Percentiles rank a stretch among this genome's conserved stretches.
These are phyloP conservation scores for Pythium monospermum DNA, from an alignment of 352 stramenopile genomes.

Conservation along the genomic window DNA sequence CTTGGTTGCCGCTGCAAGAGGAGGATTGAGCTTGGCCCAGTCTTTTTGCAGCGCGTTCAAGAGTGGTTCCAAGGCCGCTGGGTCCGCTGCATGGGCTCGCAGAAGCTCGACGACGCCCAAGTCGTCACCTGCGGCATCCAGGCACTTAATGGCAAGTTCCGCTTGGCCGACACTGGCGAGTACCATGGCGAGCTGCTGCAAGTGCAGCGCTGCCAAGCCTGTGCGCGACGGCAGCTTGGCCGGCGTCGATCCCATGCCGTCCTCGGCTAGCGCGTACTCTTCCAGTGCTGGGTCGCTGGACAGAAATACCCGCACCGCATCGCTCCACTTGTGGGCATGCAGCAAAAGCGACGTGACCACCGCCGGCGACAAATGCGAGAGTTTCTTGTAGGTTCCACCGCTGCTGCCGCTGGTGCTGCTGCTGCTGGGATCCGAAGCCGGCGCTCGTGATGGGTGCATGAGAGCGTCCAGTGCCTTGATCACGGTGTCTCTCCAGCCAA, in stretches of 20 bases:
- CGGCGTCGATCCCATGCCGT: conserved; percentile 23
- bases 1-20: conserved; percentile 38
- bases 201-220: conserved; percentile 28
- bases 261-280: conserved; percentile 60
- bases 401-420: neutral
- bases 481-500: conserved; percentile 52
- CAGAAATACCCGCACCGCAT: conserved; percentile 47
- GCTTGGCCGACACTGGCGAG: conserved; percentile 51
- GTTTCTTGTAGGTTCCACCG: conserved; percentile 37
- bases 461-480: conserved; percentile 41
- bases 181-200: conserved; percentile 35
- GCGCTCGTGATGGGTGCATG: conserved; percentile 18
- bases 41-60: conserved; percentile 43
- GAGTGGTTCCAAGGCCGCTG: conserved; percentile 18
- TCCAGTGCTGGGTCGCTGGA: conserved; percentile 47
- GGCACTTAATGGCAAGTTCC: conserved; percentile 48
- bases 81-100: conserved; percentile 18
- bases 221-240: conserved; percentile 66
- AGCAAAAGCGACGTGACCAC: conserved; percentile 47
- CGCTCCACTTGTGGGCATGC: conserved; percentile 47
- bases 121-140: conserved; percentile 72
- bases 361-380: conserved; percentile 33
- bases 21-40: conserved; percentile 47
- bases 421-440: neutral
- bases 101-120: conserved; percentile 49